Evolutionary conservation across 2,329 filamentous ascomycete genomes (phyloP).

Genomic region (Penicillium sp.): DNA sequence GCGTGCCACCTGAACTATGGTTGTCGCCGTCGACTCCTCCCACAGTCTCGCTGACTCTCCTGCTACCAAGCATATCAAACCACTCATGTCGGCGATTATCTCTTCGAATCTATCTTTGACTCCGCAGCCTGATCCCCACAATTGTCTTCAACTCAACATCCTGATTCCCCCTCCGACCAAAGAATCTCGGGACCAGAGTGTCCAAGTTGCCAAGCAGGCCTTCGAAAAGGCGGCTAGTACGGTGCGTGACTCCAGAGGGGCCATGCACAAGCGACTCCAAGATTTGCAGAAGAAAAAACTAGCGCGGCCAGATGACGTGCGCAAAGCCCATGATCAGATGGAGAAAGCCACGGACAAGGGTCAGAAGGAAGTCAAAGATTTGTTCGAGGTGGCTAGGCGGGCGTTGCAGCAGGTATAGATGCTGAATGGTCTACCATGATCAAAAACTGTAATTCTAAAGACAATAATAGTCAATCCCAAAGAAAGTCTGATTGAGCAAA

Average conservation of each 20-base stretch:
- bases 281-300: slow-evolving; percentile 45
- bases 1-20: slow-evolving; percentile 24
- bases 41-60: too few relatives aligned
- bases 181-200: slow-evolving; percentile 45
- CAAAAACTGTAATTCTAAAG: slow-evolving; percentile 15
- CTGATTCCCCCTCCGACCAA: slow-evolving; percentile 48
- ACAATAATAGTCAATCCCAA: slow-evolving; percentile 7
- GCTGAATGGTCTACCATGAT: slow-evolving; percentile 8
- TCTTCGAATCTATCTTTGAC: slow-evolving; percentile 45
- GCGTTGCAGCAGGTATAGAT: slow-evolving; percentile 35
- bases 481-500: too few relatives aligned
- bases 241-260: slow-evolving; percentile 44
- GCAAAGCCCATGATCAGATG: slow-evolving; percentile 48
- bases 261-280: slow-evolving; percentile 46
- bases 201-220: slow-evolving; percentile 41
- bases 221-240: slow-evolving; percentile 43
- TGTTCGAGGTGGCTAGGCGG: slow-evolving; percentile 45
- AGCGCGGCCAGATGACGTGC: slow-evolving; percentile 46
- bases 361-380: slow-evolving; percentile 46
- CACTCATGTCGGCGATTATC: slow-evolving; percentile 43
- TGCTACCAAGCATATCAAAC: slow-evolving; percentile 51
- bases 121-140: slow-evolving; percentile 44
- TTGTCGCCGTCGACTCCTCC: too few relatives aligned
- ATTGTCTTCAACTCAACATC: slow-evolving; percentile 46
- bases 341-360: slow-evolving; percentile 48